A percentile compares a stretch with the other conserved stretches of the same genome.
phyloP scores from a whole-genome alignment of 2,329 filamentous ascomycete genomes.

The Phaeosphaeria sp. region DNA sequence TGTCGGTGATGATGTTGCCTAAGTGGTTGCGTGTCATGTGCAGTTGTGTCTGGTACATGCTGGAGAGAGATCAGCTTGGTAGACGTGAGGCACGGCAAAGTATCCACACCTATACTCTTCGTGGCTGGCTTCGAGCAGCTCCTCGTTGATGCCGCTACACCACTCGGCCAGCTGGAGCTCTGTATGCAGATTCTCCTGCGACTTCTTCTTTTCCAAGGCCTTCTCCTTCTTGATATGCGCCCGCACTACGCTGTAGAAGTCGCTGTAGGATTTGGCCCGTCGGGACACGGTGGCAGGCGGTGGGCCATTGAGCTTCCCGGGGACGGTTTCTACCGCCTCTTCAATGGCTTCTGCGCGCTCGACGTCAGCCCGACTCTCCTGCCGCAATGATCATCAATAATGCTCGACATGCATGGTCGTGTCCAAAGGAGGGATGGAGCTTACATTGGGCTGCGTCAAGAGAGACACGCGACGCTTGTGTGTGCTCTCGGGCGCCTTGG shows the following conservation, averaged over 20 bases:
- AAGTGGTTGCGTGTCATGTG: conserved; percentile 82
- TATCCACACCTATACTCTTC: conserved; percentile 69
- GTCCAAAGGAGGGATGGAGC: conserved; percentile 26
- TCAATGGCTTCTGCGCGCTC: conserved; percentile 63
- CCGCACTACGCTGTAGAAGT: conserved; percentile 72
- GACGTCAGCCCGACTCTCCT: conserved; percentile 63
- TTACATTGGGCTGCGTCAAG: conserved; percentile 61
- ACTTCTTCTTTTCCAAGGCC: conserved; percentile 44
- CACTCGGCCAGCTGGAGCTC: conserved; percentile 65
- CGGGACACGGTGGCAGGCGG: conserved; percentile 70
- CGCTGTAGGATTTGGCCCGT: conserved; percentile 78
- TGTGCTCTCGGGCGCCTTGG: conserved; percentile 50
- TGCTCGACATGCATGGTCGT: conserved; percentile 40
- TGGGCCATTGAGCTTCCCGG: conserved; percentile 62
- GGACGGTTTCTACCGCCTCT: conserved; percentile 63
- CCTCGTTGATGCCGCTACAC: conserved; percentile 66
- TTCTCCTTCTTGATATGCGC: conserved; percentile 63
- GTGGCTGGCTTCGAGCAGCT: conserved; percentile 81
- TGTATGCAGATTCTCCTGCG: conserved; percentile 58
- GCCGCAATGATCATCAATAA: conserved; percentile 50
- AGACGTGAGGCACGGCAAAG: too few species aligned
- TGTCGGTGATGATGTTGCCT: conserved; percentile 77
- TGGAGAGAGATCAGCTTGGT: background rate
- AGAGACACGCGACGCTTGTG: conserved; percentile 74
- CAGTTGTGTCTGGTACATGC: conserved; percentile 81